Percentiles rank a stretch among this genome's conserved stretches.
phyloP scores from a whole-genome alignment of 306 rosid genomes.

The Lupinus albus region DNA sequence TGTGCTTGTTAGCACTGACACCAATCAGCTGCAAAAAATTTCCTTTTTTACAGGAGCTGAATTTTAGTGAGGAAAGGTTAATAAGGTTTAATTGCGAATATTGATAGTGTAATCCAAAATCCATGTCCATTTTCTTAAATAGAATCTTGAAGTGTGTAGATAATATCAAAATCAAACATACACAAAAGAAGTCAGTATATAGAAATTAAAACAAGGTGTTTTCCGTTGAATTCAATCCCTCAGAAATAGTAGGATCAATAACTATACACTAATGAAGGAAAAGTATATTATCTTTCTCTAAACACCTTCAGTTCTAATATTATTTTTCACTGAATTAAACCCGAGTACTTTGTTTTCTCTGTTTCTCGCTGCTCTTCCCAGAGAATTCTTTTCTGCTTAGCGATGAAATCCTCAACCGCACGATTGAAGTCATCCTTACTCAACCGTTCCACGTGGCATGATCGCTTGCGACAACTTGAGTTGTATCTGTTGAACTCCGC shows the following conservation, averaged over 20 bases:
- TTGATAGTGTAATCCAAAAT: background rate
- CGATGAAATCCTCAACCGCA: conserved; percentile 59
- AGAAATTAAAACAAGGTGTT: background rate
- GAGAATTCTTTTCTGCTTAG: conserved; percentile 49
- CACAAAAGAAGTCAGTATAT: background rate
- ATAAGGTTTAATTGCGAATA: background rate
- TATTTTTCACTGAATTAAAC: background rate
- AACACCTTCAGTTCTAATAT: background rate
- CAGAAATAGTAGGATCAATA: background rate
- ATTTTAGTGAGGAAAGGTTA: background rate
- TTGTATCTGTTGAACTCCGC: conserved; percentile 41
- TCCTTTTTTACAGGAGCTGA: background rate
- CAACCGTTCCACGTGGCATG: conserved; percentile 51
- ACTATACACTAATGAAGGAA: conserved; percentile 21
- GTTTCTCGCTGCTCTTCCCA: conserved; percentile 42
- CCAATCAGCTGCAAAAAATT: conserved; percentile 1
- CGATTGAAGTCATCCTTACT: conserved; percentile 70
- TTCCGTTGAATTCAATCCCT: background rate
- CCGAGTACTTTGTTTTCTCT: conserved; percentile 17
- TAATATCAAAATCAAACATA: background rate
- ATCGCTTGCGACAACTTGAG: conserved; percentile 26
- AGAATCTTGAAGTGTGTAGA: too few relatives aligned
- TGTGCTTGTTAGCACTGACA: background rate
- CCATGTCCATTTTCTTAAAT: background rate
- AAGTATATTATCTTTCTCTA: background rate